Evolutionary conservation across 768 basidiomycete species (phyloP).

Genomic region (Pisolithus marmoratus): DNA sequence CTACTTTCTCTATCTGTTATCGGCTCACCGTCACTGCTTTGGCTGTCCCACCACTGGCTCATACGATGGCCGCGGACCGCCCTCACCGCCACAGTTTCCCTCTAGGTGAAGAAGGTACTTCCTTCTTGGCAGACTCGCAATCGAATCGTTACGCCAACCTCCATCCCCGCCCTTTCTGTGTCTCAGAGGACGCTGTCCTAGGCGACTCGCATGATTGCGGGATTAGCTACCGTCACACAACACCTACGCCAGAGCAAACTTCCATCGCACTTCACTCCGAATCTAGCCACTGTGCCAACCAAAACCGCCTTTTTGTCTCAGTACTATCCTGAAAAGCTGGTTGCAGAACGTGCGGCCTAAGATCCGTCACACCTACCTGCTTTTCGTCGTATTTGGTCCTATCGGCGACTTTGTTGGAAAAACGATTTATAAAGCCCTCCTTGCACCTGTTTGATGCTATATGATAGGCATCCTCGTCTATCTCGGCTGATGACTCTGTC

Average conservation of each 20-base stretch:
- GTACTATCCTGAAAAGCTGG: slow-evolving; percentile 41
- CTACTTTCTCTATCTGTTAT: no score
- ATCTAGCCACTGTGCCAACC: slow-evolving; percentile 86
- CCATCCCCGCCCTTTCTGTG: slow-evolving; percentile 72
- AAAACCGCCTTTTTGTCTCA: slow-evolving; percentile 57
- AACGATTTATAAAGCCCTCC: slow-evolving; percentile 59
- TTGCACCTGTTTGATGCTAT: slow-evolving; percentile 82
- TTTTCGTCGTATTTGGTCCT: slow-evolving; percentile 89
- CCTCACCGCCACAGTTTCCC: no score
- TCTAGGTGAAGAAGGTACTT: no score
- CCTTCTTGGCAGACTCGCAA: slow-evolving; percentile 42
- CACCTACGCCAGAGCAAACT: slow-evolving; percentile 76
- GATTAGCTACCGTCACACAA: slow-evolving; percentile 52
- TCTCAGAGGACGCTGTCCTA: slow-evolving; percentile 63
- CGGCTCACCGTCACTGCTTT: no score
- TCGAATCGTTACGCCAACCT: slow-evolving; percentile 42
- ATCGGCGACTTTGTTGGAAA: slow-evolving; percentile 93
- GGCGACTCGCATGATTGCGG: slow-evolving; percentile 48
- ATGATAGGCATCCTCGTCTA: slow-evolving; percentile 44
- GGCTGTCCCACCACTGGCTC: no score
- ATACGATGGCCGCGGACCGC: no score
- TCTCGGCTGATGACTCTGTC: slow-evolving; percentile 1
- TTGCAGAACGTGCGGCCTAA: slow-evolving; percentile 56
- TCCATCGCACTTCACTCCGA: slow-evolving; percentile 81
- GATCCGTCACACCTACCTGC: slow-evolving; percentile 91